Conservation (phyloP, 345 rosid genomes). For the Bruguiera gymnorhiza region DNA sequence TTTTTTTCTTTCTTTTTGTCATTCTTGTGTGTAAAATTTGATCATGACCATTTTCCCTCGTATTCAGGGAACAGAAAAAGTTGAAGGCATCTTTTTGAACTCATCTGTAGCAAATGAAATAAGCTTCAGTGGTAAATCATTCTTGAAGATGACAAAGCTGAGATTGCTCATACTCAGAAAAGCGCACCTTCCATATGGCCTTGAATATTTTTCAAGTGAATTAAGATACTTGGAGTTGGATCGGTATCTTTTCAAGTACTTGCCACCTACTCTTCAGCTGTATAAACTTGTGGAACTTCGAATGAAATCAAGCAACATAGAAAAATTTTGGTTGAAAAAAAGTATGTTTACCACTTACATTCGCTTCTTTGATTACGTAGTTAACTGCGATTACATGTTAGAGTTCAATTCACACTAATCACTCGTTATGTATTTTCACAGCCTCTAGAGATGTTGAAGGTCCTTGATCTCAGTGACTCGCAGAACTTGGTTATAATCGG, state of each 20-base stretch:
- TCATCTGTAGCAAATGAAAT: too few relatives aligned
- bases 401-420: not conserved
- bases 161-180: constrained; percentile 8
- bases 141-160: constrained; percentile 10
- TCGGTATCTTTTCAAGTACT: constrained; percentile 10
- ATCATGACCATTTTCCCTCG: too few relatives aligned
- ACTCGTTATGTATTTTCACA: not conserved
- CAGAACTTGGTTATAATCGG: not conserved
- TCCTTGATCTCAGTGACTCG: constrained; percentile 14
- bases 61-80: too few relatives aligned
- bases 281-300: constrained; percentile 15
- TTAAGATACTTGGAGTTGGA: constrained; percentile 16
- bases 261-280: constrained; percentile 11
- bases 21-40: too few relatives aligned
- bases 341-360: not conserved
- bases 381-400: not conserved
- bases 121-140: too few relatives aligned
- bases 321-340: constrained; percentile 9
- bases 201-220: constrained; percentile 6
- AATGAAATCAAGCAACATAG: constrained; percentile 1
- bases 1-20: too few relatives aligned
- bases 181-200: not conserved
- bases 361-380: not conserved
- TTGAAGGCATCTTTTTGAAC: too few relatives aligned
- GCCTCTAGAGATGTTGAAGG: constrained; percentile 13